A percentile compares a stretch with the other conserved stretches of the same genome.
Evolutionary conservation across 768 basidiomycete species (phyloP).

Genomic region (Leccinum uliginosum): DNA sequence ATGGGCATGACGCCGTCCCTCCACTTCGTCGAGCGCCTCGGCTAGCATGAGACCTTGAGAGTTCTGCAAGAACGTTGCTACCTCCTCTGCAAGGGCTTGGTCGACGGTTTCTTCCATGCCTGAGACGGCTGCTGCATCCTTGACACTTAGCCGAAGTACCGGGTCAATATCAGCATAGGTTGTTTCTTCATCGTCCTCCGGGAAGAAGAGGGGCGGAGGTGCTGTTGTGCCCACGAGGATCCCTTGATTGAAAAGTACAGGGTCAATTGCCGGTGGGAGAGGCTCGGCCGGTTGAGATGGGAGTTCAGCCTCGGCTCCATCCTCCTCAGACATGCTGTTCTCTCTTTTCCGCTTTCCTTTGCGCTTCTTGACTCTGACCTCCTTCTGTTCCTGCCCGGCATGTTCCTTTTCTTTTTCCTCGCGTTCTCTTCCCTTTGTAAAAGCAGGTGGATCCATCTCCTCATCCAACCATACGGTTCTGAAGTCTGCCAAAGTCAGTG

Average conservation of each 20-base stretch:
- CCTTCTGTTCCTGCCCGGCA: constrained; percentile 30
- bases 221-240: constrained; percentile 56
- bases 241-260: constrained; percentile 57
- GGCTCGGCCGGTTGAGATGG: constrained; percentile 16
- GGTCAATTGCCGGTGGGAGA: constrained; percentile 42
- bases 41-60: constrained; percentile 55
- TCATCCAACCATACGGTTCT: constrained; percentile 88
- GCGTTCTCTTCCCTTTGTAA: constrained; percentile 68
- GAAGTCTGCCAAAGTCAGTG: constrained; percentile 85
- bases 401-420: constrained; percentile 55
- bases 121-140: constrained; percentile 19
- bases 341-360: constrained; percentile 38
- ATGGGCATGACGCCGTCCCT: constrained; percentile 55
- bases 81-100: constrained; percentile 62
- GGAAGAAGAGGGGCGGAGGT: constrained; percentile 38
- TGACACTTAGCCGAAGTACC: constrained; percentile 35
- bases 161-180: constrained; percentile 53
- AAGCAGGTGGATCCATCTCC: constrained; percentile 89
- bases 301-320: constrained; percentile 15
- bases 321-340: constrained; percentile 35
- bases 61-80: constrained; percentile 60
- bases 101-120: constrained; percentile 60
- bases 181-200: constrained; percentile 40
- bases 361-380: constrained; percentile 26
- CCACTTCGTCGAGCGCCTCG: constrained; percentile 63